Conservation (phyloP, 805 yeast species). For the Phaffomyces antillensis region DNA sequence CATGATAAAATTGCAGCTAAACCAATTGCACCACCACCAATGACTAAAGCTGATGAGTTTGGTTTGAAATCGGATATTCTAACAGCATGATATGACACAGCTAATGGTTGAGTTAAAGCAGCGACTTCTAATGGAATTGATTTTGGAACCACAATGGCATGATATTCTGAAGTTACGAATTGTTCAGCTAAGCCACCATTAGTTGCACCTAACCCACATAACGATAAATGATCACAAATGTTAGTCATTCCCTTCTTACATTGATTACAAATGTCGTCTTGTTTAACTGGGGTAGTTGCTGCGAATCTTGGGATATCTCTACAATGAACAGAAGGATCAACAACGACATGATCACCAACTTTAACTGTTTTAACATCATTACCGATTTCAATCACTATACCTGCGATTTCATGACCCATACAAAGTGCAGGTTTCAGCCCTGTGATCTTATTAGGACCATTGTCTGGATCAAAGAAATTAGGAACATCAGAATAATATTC, state of each 20-base stretch:
- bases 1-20: constrained; percentile 43
- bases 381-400: constrained; percentile 40
- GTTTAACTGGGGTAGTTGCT: constrained; percentile 21
- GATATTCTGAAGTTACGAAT: constrained; percentile 33
- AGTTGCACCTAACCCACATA: constrained; percentile 49
- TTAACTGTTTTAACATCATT: constrained; percentile 34
- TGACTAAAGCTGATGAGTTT: constrained; percentile 41
- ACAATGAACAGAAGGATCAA: constrained; percentile 59
- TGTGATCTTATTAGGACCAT: constrained; percentile 31
- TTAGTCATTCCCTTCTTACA: constrained; percentile 46
- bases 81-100: constrained; percentile 57
- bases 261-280: constrained; percentile 34
- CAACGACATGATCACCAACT: constrained; percentile 53
- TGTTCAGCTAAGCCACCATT: constrained; percentile 51
- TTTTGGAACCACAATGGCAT: constrained; percentile 36
- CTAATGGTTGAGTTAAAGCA: constrained; percentile 50
- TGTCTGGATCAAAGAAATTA: constrained; percentile 42
- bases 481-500: constrained; percentile 51
- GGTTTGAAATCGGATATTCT: constrained; percentile 30
- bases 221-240: constrained; percentile 41
- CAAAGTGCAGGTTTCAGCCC: constrained; percentile 36
- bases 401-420: constrained; percentile 52
- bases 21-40: constrained; percentile 54
- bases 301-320: constrained; percentile 37
- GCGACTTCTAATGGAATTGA: constrained; percentile 36